Percentiles rank a stretch among this genome's conserved stretches.
phyloP scores from a whole-genome alignment of 495 filamentous ascomycete genomes.

The Parathielavia appendiculata region DNA sequence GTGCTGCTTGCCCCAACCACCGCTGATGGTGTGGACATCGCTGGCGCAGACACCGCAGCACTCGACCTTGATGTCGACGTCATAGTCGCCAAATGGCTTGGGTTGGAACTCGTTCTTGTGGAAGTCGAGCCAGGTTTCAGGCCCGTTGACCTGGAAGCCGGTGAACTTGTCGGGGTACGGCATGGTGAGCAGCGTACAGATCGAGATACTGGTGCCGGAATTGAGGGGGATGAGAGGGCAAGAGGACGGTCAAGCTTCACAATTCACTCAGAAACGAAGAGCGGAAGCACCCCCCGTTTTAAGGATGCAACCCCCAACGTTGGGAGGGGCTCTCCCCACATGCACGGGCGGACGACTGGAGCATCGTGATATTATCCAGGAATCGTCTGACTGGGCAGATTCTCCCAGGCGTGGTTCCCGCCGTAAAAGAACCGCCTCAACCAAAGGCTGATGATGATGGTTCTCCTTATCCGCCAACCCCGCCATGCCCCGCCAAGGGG shows the following conservation, averaged over 20 bases:
- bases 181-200: conserved; percentile 20
- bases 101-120: conserved; percentile 53
- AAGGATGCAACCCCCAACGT: background rate
- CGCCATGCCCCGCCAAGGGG: conserved; percentile 21
- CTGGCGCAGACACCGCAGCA: conserved; percentile 55
- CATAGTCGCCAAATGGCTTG: conserved; percentile 55
- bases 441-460: conserved; percentile 7
- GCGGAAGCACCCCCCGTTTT: background rate
- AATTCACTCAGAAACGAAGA: background rate
- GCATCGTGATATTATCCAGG: conserved; percentile 17
- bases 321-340: conserved; percentile 8
- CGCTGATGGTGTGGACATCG: conserved; percentile 53
- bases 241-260: background rate
- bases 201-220: background rate
- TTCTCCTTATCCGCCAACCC: conserved; percentile 11
- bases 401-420: background rate
- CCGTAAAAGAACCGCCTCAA: background rate
- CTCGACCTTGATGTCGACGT: conserved; percentile 53
- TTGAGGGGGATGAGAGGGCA: background rate
- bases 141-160: conserved; percentile 52
- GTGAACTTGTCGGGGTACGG: conserved; percentile 40
- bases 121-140: conserved; percentile 49
- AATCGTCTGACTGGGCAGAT: conserved; percentile 1
- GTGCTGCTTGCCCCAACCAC: conserved; percentile 51
- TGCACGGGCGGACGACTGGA: background rate